Evolutionary conservation across 2,329 filamentous ascomycete genomes (phyloP), one percentile per base, ranked within the genome.

Genomic region (Endocalyx cinctus): DNA sequence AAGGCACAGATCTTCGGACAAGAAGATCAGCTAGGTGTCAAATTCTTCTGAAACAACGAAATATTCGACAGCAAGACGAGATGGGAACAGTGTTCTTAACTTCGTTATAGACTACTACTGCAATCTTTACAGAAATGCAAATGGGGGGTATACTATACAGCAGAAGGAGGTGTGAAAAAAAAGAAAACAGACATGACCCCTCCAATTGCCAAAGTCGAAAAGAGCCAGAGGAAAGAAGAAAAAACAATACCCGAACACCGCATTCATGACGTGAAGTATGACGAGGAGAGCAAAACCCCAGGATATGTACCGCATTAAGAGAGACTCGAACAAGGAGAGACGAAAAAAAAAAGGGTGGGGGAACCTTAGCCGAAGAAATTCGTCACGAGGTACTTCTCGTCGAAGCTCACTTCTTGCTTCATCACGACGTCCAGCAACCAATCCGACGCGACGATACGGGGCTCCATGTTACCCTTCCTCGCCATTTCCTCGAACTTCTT

Each of bases 11-110:
- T 97, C 17, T 97, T 98, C 64, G 90, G 90, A 20, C 77, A 79
- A 34, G 88, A 90, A 51, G 87, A 90, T 56, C 84, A 86, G 40
- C 79, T 85, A 52, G 92, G 92, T 51, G 87, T 97, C 45, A 98
- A 98, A 67, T 97, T 98, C 67, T 97, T 97, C 58, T 96, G 67
- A 81, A n/a, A n/a, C n/a, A n/a, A n/a, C n/a, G n/a, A n/a, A n/a
- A n/a, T n/a, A n/a, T n/a, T n/a, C n/a, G n/a, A n/a, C n/a, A n/a
- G n/a, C n/a, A n/a, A n/a, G n/a, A n/a, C n/a, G n/a, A n/a, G n/a
- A n/a, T n/a, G n/a, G n/a, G n/a, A n/a, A n/a, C n/a, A n/a, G n/a
- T n/a, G n/a, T n/a, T n/a, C n/a, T n/a, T n/a, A n/a, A n/a, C n/a
- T n/a, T n/a, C n/a, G n/a, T n/a, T n/a, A n/a, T 22, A 25, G 13